phyloP scores from a whole-genome alignment of 2,329 filamentous ascomycete genomes.

The Pseudopyrenochaeta lycopersici region DNA sequence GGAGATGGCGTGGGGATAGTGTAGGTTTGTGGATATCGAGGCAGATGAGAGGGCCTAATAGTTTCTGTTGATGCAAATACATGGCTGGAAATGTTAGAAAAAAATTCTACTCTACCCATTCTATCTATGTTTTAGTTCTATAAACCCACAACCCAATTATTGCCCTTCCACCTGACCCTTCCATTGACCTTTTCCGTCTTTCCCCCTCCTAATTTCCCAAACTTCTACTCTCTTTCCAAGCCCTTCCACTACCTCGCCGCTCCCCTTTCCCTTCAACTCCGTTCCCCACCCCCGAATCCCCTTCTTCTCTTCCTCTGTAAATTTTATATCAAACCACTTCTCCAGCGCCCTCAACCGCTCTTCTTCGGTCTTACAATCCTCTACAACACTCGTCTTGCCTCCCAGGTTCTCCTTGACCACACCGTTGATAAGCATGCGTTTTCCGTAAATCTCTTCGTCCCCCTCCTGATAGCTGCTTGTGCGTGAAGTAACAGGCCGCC shows the following conservation, averaged over 20 bases:
- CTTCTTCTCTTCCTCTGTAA: conserved; percentile 45
- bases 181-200: conserved; percentile 1
- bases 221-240: background rate
- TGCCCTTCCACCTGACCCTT: background rate
- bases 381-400: conserved; percentile 50
- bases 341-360: conserved; percentile 51
- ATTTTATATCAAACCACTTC: conserved; percentile 52
- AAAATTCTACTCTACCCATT: background rate
- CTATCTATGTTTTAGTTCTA: background rate
- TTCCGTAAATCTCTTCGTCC: conserved; percentile 44
- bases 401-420: conserved; percentile 55
- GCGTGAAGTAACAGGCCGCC: conserved; percentile 17
- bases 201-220: conserved; percentile 3
- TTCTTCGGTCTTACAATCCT: conserved; percentile 50
- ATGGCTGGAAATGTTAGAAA: too few species aligned
- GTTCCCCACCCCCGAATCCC: conserved; percentile 44
- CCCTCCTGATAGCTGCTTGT: conserved; percentile 39
- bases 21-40: too few species aligned
- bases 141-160: background rate
- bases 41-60: too few species aligned
- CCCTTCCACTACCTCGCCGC: conserved; percentile 1
- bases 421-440: conserved; percentile 53
- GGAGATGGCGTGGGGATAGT: background rate
- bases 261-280: conserved; percentile 26
- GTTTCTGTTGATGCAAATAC: too few species aligned